phyloP scores from a whole-genome alignment of 2,329 filamentous ascomycete genomes.

The Ilyonectria sp. region DNA sequence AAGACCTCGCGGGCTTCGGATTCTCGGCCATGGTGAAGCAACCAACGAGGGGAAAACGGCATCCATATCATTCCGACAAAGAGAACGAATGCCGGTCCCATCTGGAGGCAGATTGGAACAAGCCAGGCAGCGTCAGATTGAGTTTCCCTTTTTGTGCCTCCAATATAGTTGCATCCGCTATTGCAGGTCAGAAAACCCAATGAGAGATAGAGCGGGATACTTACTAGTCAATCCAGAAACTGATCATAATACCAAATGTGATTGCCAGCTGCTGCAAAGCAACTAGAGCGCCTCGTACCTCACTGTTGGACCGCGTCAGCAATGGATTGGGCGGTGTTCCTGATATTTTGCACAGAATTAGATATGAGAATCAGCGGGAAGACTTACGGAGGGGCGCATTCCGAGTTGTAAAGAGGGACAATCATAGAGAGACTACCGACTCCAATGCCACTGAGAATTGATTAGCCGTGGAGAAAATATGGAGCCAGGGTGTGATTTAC shows the following conservation, averaged over 20 bases:
- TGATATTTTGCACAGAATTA: not conserved
- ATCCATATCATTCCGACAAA: constrained; percentile 82
- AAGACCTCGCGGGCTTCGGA: constrained; percentile 76
- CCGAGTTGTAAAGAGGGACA: constrained; percentile 69
- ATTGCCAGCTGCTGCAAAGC: constrained; percentile 68
- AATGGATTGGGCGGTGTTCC: not conserved
- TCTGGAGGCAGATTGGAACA: constrained; percentile 79
- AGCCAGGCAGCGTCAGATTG: constrained; percentile 82
- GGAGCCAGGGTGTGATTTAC: constrained; percentile 39
- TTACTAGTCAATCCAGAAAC: constrained; percentile 74
- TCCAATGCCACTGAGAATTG: constrained; percentile 68
- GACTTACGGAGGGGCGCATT: constrained; percentile 60
- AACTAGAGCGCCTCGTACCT: constrained; percentile 60
- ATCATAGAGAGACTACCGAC: constrained; percentile 80
- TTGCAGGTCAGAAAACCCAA: not conserved
- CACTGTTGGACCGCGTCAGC: constrained; percentile 38
- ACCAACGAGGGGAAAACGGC: constrained; percentile 85
- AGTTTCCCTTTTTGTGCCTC: constrained; percentile 60
- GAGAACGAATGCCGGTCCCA: constrained; percentile 76
- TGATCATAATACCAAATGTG: constrained; percentile 75
- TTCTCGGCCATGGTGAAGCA: constrained; percentile 79
- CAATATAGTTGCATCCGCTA: constrained; percentile 76
- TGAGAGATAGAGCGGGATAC: constrained; percentile 17
- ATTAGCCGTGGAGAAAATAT: not conserved
- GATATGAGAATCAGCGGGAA: not conserved